Conservation (phyloP, 2,329 filamentous ascomycete genomes). For the Colletotrichum horii region DNA sequence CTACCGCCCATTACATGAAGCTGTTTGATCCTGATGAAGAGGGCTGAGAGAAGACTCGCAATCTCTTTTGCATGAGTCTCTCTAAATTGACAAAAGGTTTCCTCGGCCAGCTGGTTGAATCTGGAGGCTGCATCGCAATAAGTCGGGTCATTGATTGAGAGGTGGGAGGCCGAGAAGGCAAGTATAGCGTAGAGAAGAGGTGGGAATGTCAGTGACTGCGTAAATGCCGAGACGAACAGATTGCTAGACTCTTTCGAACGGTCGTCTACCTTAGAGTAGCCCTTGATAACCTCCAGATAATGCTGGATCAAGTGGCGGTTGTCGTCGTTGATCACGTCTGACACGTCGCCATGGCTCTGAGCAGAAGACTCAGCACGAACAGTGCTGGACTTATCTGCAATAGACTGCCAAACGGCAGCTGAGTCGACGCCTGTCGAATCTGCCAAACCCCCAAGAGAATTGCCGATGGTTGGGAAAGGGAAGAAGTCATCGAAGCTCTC, state of each 20-base stretch:
- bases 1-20: not conserved
- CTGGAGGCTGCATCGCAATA: not conserved
- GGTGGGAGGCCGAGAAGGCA: not conserved
- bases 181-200: not conserved
- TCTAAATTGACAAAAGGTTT: not conserved
- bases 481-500: not conserved
- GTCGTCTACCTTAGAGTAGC: not conserved
- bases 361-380: not conserved
- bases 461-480: not conserved
- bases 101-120: not conserved
- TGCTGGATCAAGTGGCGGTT: not conserved
- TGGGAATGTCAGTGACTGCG: not conserved
- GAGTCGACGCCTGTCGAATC: fast-evolving
- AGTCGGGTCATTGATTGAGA: not conserved
- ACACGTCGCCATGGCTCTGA: not conserved
- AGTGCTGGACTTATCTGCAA: fast-evolving
- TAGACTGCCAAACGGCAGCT: not conserved
- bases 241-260: not conserved
- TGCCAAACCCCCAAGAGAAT: fast-evolving
- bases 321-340: not conserved
- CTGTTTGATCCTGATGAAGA: not conserved
- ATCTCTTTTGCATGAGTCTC: not conserved
- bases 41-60: not conserved
- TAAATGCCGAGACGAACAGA: not conserved
- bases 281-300: not conserved